phyloP scores from a whole-genome alignment of 805 yeast genomes.

The Candida sanyiensis region DNA sequence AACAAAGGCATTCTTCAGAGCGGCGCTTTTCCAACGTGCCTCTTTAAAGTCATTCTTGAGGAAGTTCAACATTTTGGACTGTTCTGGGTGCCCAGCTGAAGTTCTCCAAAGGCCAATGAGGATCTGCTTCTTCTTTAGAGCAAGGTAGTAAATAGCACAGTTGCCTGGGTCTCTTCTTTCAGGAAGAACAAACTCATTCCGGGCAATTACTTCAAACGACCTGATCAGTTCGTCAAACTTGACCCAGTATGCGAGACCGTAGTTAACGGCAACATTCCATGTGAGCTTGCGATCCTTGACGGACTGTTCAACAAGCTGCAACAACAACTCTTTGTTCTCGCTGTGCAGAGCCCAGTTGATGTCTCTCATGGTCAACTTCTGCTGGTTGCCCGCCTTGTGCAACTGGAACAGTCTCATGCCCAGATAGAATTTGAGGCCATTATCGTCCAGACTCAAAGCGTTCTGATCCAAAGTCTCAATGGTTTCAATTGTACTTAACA shows the following conservation, averaged over 20 bases:
- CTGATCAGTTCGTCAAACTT: slow-evolving; percentile 39
- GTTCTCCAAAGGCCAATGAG: slow-evolving; percentile 82
- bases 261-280: slow-evolving; percentile 56
- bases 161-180: slow-evolving; percentile 65
- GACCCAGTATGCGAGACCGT: slow-evolving; percentile 72
- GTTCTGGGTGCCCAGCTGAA: slow-evolving; percentile 69
- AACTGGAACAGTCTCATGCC: slow-evolving; percentile 64
- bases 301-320: slow-evolving; percentile 42
- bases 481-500: slow-evolving; percentile 63
- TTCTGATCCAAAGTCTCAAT: slow-evolving; percentile 48
- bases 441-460: slow-evolving; percentile 31
- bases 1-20: slow-evolving; percentile 88
- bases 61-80: slow-evolving; percentile 73
- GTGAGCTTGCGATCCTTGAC: slow-evolving; percentile 38
- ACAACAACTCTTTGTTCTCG: slow-evolving; percentile 63
- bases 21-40: slow-evolving; percentile 81
- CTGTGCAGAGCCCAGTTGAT: slow-evolving; percentile 84
- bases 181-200: slow-evolving; percentile 55
- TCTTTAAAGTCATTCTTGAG: slow-evolving; percentile 69
- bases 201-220: slow-evolving; percentile 64
- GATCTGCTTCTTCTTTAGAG: slow-evolving; percentile 71
- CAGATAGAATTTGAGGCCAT: slow-evolving; percentile 65
- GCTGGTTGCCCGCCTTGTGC: slow-evolving; percentile 43
- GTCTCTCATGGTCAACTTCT: slow-evolving; percentile 67
- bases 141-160: slow-evolving; percentile 71